Percentiles rank a stretch among this genome's conserved stretches.
Conservation (phyloP, 331 rosid species). For the Pyrus hybrid region DNA sequence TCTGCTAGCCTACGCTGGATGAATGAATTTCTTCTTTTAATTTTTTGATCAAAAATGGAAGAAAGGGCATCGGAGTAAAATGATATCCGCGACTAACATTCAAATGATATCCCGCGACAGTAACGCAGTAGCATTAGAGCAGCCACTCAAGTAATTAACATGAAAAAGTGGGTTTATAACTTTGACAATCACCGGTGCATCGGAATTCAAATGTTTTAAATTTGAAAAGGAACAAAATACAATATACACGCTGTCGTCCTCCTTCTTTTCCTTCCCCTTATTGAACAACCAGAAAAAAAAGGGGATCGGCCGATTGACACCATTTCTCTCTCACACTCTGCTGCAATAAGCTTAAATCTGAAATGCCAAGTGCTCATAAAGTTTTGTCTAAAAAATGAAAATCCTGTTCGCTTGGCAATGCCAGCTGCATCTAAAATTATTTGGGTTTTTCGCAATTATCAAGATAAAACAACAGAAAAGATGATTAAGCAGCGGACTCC, state of each 20-base stretch:
- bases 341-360: conserved; percentile 2
- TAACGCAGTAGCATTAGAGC: too few species aligned
- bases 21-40: too few species aligned
- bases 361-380: conserved; percentile 16
- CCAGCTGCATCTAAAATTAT: conserved; percentile 52
- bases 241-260: conserved; percentile 12
- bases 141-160: not conserved
- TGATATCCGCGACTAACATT: too few species aligned
- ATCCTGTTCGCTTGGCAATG: conserved; percentile 32
- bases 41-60: too few species aligned
- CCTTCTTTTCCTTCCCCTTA: conserved; percentile 27
- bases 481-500: conserved; percentile 56
- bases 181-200: not conserved
- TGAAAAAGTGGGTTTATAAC: not conserved
- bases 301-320: conserved; percentile 12
- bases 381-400: conserved; percentile 23
- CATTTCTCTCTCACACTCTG: conserved; percentile 20
- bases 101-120: too few species aligned
- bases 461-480: conserved; percentile 18
- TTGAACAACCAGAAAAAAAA: conserved; percentile 7
- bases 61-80: too few species aligned
- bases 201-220: not conserved
- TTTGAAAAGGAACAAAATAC: not conserved
- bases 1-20: too few species aligned
- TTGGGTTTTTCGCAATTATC: conserved; percentile 51